A percentile compares a stretch with the other conserved stretches of the same genome.
phyloP scores from a whole-genome alignment of 129 eudicot species.

The Smallanthus sonchifolius region DNA sequence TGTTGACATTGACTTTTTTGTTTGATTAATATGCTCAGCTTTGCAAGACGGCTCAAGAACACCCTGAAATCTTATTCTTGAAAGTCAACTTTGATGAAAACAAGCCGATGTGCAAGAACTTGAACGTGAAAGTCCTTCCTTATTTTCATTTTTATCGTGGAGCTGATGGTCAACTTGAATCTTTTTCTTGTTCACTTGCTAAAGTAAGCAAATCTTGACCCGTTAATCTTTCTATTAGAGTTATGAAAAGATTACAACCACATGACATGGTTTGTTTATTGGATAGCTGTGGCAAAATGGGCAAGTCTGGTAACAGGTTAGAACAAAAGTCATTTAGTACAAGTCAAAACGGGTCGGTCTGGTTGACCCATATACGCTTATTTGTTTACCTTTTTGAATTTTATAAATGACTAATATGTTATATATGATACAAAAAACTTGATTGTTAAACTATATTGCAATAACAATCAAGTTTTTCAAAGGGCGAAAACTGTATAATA shows the following conservation, averaged over 20 bases:
- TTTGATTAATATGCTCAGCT: conserved; percentile 42
- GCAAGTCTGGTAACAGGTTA: background rate
- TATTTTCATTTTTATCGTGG: conserved; percentile 96
- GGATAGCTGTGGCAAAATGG: background rate
- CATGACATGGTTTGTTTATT: background rate
- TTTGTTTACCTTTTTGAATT: background rate
- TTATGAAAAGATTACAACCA: background rate
- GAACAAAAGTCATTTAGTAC: background rate
- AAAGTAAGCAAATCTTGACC: conserved; percentile 50
- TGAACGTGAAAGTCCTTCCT: conserved; percentile 96
- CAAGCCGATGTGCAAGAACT: conserved; percentile 90
- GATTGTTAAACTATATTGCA: no score
- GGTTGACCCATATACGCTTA: background rate
- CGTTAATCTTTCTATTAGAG: background rate
- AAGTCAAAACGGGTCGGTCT: background rate
- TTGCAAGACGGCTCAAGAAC: conserved; percentile 84
- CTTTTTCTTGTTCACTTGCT: conserved; percentile 88
- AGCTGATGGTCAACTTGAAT: conserved; percentile 73
- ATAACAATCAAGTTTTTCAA: no score
- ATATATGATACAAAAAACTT: no score
- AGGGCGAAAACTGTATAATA: no score
- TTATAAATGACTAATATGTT: background rate
- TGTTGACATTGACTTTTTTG: background rate
- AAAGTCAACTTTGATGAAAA: conserved; percentile 94
- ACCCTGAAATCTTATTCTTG: conserved; percentile 81